phyloP scores from a whole-genome alignment of 2,329 filamentous ascomycete species.

The Botryotinia convoluta region DNA sequence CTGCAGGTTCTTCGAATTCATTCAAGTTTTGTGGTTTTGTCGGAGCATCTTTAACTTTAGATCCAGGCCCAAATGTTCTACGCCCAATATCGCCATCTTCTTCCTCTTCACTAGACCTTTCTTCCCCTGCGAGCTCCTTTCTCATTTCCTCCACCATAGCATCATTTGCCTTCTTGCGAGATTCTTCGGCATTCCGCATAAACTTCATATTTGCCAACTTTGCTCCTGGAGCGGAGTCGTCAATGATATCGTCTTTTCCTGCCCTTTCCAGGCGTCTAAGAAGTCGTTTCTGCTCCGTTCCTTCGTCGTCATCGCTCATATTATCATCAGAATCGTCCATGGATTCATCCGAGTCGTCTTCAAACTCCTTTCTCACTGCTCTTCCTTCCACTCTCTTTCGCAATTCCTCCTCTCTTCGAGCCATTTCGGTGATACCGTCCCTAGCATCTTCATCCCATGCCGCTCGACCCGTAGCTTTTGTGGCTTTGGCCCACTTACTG shows the following conservation, averaged over 20 bases:
- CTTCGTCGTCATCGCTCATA: constrained; percentile 48
- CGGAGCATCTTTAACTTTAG: constrained; percentile 41
- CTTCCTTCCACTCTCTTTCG: constrained; percentile 64
- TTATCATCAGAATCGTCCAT: constrained; percentile 59
- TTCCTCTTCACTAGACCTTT: constrained; percentile 54
- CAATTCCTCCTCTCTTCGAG: constrained; percentile 64
- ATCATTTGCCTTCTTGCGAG: constrained; percentile 76
- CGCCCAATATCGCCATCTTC: constrained; percentile 65
- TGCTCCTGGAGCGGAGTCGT: constrained; percentile 53
- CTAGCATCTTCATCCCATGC: constrained; percentile 71
- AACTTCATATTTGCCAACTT: constrained; percentile 85
- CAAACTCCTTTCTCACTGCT: constrained; percentile 46
- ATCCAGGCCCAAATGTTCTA: constrained; percentile 61
- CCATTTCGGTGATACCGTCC: constrained; percentile 61
- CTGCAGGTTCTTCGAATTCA: constrained; percentile 61
- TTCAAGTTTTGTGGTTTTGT: constrained; percentile 37
- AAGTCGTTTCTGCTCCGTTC: constrained; percentile 48
- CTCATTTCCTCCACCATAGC: constrained; percentile 68
- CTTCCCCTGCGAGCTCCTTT: constrained; percentile 64
- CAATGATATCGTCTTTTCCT: constrained; percentile 46
- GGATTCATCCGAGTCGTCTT: constrained; percentile 49
- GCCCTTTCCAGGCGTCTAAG: constrained; percentile 49
- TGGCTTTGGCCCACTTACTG: constrained; percentile 69
- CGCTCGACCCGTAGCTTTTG: constrained; percentile 62
- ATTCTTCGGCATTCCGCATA: constrained; percentile 85